Conservation (phyloP, 768 basidiomycete genomes). For the Tylopilus felleus region DNA sequence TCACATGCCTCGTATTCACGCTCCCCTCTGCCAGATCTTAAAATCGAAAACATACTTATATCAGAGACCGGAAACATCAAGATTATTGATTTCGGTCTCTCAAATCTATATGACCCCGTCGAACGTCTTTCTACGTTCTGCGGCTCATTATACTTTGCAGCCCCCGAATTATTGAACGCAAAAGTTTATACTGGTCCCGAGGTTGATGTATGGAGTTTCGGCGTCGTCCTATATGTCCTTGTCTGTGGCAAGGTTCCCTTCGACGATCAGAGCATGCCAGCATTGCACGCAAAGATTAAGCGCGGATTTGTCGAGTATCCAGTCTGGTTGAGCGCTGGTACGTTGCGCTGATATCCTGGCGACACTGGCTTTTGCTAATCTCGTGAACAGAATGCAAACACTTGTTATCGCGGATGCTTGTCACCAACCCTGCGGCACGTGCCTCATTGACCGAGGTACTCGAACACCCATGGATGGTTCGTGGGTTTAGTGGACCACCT, state of each 20-base stretch:
- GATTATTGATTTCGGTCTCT: slow-evolving; percentile 98
- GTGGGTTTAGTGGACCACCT: slow-evolving; percentile 78
- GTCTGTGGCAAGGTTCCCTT: slow-evolving; percentile 99
- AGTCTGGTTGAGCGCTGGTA: slow-evolving; percentile 91
- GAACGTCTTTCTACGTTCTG: slow-evolving; percentile 91
- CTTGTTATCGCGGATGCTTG: slow-evolving; percentile 90
- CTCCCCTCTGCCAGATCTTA: slow-evolving; percentile 58
- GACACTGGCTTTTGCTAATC: slow-evolving; percentile 9
- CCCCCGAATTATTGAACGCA: slow-evolving; percentile 95
- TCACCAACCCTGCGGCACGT: slow-evolving; percentile 84
- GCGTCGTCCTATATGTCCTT: slow-evolving; percentile 95
- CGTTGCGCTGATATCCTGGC: slow-evolving; percentile 26
- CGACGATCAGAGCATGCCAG: slow-evolving; percentile 99
- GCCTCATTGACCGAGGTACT: slow-evolving; percentile 85
- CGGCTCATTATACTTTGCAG: slow-evolving; percentile 97
- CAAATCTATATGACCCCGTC: slow-evolving; percentile 87
- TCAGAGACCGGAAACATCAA: slow-evolving; percentile 99
- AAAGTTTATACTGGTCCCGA: slow-evolving; percentile 97
- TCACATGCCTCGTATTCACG: slow-evolving; percentile 7
- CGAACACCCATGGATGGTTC: slow-evolving; percentile 88
- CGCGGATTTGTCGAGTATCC: slow-evolving; percentile 96
- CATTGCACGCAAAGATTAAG: slow-evolving; percentile 98
- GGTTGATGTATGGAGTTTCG: slow-evolving; percentile 99
- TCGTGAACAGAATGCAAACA: slow-evolving; percentile 83
- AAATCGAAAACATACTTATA: slow-evolving; percentile 99